These are phyloP conservation scores for Metarhizium guizhouense DNA, from an alignment of 2,329 filamentous ascomycete species.

Conservation along the genomic window DNA sequence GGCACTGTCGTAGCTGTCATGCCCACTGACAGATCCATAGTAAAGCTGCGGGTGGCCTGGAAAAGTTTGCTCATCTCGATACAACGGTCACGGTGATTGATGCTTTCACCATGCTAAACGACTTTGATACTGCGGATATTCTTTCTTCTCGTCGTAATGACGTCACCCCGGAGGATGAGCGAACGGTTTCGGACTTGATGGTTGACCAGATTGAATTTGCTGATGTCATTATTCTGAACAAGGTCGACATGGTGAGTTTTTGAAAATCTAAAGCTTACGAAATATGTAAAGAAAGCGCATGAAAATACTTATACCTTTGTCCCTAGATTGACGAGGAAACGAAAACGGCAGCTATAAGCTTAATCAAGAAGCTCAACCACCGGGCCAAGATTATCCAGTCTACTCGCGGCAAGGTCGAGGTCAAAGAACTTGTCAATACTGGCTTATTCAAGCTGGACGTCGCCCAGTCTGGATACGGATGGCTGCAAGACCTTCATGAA, in stretches of 20 bases:
- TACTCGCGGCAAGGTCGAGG: slow-evolving; percentile 49
- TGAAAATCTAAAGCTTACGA: too few species aligned
- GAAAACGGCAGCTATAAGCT: slow-evolving; percentile 35
- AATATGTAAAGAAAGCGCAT: neutral
- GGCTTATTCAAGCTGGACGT: slow-evolving; percentile 55
- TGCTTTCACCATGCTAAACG: slow-evolving; percentile 62
- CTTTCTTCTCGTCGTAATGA: slow-evolving; percentile 55
- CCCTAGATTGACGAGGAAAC: slow-evolving; percentile 28
- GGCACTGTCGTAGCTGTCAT: neutral
- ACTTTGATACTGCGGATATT: slow-evolving; percentile 63
- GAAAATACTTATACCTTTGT: neutral
- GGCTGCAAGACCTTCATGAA: slow-evolving; percentile 60
- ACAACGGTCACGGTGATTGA: slow-evolving; percentile 67
- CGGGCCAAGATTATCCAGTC: slow-evolving; percentile 55
- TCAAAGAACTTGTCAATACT: slow-evolving; percentile 56
- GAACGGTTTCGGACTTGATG: slow-evolving; percentile 67
- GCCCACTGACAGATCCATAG: slow-evolving; percentile 12
- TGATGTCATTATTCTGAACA: slow-evolving; percentile 64
- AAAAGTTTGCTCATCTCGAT: slow-evolving; percentile 57
- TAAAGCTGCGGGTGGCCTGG: slow-evolving; percentile 51
- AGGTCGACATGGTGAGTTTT: slow-evolving; percentile 49
- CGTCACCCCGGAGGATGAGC: slow-evolving; percentile 57
- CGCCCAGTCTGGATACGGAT: slow-evolving; percentile 57
- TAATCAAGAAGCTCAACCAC: slow-evolving; percentile 57
- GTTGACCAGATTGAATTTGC: slow-evolving; percentile 73